Conservation (phyloP, 352 stramenopile genomes). For the Phytophthora pinifolia region DNA sequence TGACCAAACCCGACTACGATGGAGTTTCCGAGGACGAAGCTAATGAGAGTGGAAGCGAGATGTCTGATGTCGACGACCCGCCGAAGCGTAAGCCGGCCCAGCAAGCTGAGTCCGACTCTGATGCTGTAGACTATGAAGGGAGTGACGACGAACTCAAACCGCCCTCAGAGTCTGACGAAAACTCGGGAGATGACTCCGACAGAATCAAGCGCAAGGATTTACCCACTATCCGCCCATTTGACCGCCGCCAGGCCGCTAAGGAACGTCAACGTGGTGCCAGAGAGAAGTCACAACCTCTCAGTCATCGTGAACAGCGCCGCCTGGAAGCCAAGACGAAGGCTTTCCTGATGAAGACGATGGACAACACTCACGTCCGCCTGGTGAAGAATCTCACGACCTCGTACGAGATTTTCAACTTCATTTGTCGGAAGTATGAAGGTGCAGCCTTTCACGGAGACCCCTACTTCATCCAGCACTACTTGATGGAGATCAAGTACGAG, state of each 20-base stretch:
- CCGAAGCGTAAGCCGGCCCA: background rate
- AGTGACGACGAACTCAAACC: too few relatives aligned
- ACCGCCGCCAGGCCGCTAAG: background rate
- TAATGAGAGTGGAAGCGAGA: background rate
- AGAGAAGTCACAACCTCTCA: constrained; percentile 2
- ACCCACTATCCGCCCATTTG: background rate
- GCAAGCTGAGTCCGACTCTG: constrained; percentile 1
- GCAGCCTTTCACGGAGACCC: constrained; percentile 4
- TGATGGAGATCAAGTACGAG: too few relatives aligned
- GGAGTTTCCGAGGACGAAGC: background rate
- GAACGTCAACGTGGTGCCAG: constrained; percentile 1
- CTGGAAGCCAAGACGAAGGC: constrained; percentile 21
- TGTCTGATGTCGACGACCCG: constrained; percentile 5
- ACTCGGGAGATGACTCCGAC: background rate
- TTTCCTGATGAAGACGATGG: constrained; percentile 26
- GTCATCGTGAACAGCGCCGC: background rate
- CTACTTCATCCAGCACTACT: too few relatives aligned
- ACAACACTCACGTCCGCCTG: constrained; percentile 20
- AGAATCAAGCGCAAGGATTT: constrained; percentile 4
- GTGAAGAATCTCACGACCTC: constrained; percentile 18
- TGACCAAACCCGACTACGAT: constrained; percentile 18
- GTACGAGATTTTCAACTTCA: constrained; percentile 13
- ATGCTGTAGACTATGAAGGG: too few relatives aligned
- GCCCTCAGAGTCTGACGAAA: too few relatives aligned
- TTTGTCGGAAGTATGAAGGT: constrained; percentile 18